A percentile compares a stretch with the other conserved stretches of the same genome.
Evolutionary conservation across 371 early-diverging fungal species (phyloP).

Genomic region (Chytridium lagenaria): DNA sequence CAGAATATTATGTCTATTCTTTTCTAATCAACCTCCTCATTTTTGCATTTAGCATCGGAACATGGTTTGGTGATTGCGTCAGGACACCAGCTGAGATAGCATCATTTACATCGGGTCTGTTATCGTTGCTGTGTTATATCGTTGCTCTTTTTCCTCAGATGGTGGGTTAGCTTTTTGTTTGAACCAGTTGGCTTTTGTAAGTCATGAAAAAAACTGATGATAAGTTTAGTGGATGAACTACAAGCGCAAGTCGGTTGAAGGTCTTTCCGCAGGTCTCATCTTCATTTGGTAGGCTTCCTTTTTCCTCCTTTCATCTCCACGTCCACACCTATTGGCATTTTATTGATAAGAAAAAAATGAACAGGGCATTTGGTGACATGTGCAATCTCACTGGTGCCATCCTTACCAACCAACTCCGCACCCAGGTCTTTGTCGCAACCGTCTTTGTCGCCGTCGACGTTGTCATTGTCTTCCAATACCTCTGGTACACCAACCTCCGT

Average conservation of each 20-base stretch:
- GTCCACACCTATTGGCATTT: too few relatives aligned
- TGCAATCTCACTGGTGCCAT: constrained; percentile 45
- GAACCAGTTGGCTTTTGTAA: too few relatives aligned
- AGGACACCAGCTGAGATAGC: constrained; percentile 36
- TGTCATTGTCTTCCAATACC: constrained; percentile 42
- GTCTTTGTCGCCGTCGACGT: constrained; percentile 48
- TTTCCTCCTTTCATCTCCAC: neutral
- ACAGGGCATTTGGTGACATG: constrained; percentile 40
- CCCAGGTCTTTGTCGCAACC: constrained; percentile 41
- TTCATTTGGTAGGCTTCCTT: constrained; percentile 42
- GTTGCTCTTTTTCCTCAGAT: constrained; percentile 51
- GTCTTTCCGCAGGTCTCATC: constrained; percentile 46
- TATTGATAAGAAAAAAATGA: too few relatives aligned
- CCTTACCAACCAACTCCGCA: constrained; percentile 49
- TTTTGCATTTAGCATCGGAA: constrained; percentile 44
- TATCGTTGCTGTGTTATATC: constrained; percentile 36
- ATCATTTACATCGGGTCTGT: constrained; percentile 37
- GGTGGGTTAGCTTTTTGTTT: constrained; percentile 12
- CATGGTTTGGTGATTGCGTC: constrained; percentile 49
- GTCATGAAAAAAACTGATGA: too few relatives aligned
- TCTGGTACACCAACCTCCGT: constrained; percentile 38
- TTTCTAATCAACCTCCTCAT: neutral
- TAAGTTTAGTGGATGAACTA: constrained; percentile 54
- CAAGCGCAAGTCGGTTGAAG: constrained; percentile 43
- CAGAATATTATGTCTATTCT: too few relatives aligned